Evolutionary conservation across 345 rosid genomes (phyloP).

Genomic region (Stellera chamaejasme): DNA sequence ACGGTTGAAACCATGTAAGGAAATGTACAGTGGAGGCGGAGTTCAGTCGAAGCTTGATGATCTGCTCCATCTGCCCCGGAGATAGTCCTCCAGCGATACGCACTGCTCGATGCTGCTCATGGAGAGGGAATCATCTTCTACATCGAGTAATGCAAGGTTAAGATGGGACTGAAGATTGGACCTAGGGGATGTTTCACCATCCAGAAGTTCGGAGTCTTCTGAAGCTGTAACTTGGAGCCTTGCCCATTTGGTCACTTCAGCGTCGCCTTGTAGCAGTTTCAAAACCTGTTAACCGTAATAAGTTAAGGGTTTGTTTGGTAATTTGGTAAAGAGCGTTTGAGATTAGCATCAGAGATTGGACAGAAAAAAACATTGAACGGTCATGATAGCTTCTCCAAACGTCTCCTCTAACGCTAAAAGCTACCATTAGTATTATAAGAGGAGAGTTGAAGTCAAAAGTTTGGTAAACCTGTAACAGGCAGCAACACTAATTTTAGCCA

Average conservation of each 20-base stretch:
- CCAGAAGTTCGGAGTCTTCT: slow-evolving; percentile 37
- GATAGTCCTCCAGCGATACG: slow-evolving; percentile 72
- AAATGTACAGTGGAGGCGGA: background rate
- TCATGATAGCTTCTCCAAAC: too few relatives aligned
- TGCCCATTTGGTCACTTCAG: slow-evolving; percentile 47
- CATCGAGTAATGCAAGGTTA: slow-evolving; percentile 63
- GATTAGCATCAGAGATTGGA: too few relatives aligned
- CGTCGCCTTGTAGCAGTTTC: slow-evolving; percentile 70
- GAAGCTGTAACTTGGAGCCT: slow-evolving; percentile 36
- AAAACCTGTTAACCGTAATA: slow-evolving; percentile 32
- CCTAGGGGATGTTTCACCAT: slow-evolving; percentile 40
- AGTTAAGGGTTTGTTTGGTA: too few relatives aligned
- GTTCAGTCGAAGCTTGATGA: slow-evolving; percentile 81
- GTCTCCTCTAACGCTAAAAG: too few relatives aligned
- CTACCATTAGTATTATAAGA: too few relatives aligned
- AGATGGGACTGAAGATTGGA: slow-evolving; percentile 77
- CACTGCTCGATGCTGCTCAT: slow-evolving; percentile 59
- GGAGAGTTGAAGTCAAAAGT: too few relatives aligned
- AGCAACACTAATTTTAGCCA: too few relatives aligned
- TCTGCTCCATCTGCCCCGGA: slow-evolving; percentile 87
- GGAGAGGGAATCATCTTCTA: slow-evolving; percentile 68
- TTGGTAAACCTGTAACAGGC: too few relatives aligned
- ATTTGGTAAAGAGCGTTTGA: background rate
- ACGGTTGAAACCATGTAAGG: slow-evolving; percentile 5
- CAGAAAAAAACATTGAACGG: too few relatives aligned